A percentile compares a stretch with the other conserved stretches of the same genome.
These are phyloP conservation scores for Camellia granthamiana DNA, from an alignment of 148 eudicot species.

Conservation along the genomic window DNA sequence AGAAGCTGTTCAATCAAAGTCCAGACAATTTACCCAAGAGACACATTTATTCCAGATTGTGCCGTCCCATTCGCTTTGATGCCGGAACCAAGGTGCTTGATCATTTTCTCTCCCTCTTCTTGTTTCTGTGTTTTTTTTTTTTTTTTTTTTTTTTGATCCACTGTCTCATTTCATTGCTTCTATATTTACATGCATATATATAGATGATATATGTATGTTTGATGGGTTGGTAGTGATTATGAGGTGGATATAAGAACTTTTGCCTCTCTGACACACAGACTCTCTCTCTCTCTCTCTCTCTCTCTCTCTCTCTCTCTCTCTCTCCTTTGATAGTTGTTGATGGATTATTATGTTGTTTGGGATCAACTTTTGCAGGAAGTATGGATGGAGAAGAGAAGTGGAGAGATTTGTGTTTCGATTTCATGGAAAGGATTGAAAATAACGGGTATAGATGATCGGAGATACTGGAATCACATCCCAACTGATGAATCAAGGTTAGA, in stretches of 20 bases:
- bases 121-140: background rate
- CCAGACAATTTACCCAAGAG: slow-evolving; percentile 25
- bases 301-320: no score
- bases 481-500: slow-evolving; percentile 60
- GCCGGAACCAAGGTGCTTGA: slow-evolving; percentile 51
- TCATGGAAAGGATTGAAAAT: slow-evolving; percentile 66
- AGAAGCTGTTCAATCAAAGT: slow-evolving; percentile 30
- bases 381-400: slow-evolving; percentile 64
- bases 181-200: no score
- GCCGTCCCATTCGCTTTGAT: slow-evolving; percentile 39
- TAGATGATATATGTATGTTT: no score
- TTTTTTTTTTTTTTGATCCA: background rate
- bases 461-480: slow-evolving; percentile 59
- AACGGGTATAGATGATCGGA: slow-evolving; percentile 75
- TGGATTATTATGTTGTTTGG: background rate
- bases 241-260: no score
- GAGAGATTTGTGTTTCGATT: slow-evolving; percentile 57
- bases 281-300: no score
- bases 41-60: slow-evolving; percentile 49
- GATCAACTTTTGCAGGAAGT: slow-evolving; percentile 38
- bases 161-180: background rate
- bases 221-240: no score
- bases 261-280: no score
- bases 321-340: background rate
- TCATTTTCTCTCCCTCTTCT: background rate